Conservation (phyloP, 2,329 filamentous ascomycete genomes). For the Coniochaeta prunicola region DNA sequence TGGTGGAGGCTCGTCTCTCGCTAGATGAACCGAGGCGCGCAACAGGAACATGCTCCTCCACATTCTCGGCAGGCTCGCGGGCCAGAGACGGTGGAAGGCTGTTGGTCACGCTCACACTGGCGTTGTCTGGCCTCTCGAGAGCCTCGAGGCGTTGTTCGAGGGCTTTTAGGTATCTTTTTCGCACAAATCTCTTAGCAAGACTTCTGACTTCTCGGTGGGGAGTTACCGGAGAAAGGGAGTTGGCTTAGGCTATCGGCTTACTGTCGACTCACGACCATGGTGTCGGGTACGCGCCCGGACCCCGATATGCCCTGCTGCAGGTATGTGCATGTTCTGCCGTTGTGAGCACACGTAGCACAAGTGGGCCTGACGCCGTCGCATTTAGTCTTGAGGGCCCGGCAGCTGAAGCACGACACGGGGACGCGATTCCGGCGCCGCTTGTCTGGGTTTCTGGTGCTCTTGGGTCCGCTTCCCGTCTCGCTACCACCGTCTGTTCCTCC, state of each 20-base stretch:
- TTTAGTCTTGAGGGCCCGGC: not conserved
- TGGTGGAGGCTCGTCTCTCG: not conserved
- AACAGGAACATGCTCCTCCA: not conserved
- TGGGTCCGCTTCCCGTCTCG: not conserved
- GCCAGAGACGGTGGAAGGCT: not conserved
- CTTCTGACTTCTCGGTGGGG: not conserved
- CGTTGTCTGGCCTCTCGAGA: not conserved
- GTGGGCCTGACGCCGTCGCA: conserved; percentile 1
- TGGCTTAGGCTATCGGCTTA: not conserved
- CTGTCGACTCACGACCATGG: conserved; percentile 3
- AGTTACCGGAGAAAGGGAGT: not conserved
- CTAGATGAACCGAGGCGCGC: not conserved
- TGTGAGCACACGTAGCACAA: not conserved
- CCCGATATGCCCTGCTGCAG: conserved; percentile 2
- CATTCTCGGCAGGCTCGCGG: not conserved
- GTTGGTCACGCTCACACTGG: not conserved
- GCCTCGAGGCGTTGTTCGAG: not conserved
- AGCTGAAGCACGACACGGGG: not conserved
- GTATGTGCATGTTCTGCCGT: not conserved
- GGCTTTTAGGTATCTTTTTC: not conserved
- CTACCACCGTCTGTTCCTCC: not conserved
- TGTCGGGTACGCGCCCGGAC: not conserved
- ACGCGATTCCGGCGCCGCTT: conserved; percentile 1
- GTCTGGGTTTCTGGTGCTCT: not conserved
- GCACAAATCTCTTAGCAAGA: not conserved